These are phyloP conservation scores for Adansonia gregorii DNA, from an alignment of 441 rosid species.

Conservation along the genomic window DNA sequence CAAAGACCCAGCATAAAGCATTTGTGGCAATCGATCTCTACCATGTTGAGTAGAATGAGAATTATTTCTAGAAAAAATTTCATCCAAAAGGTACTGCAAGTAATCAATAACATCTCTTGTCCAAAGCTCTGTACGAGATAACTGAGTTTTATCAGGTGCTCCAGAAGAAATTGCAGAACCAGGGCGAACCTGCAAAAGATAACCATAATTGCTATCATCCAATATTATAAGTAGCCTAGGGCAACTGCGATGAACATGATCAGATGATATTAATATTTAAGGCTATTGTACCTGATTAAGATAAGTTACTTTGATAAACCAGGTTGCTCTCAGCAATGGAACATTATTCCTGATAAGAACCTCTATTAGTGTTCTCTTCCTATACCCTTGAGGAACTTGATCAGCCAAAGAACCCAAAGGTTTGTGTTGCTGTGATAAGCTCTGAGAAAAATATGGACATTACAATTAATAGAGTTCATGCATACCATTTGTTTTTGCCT, in stretches of 20 bases:
- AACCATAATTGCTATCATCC: constrained; percentile 40
- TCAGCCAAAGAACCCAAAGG: constrained; percentile 83
- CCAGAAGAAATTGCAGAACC: constrained; percentile 67
- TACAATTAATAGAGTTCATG: constrained; percentile 6
- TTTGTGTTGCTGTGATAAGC: constrained; percentile 91
- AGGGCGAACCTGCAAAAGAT: constrained; percentile 72
- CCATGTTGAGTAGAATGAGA: constrained; percentile 61
- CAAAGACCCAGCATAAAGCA: constrained; percentile 67
- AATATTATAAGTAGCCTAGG: constrained; percentile 22
- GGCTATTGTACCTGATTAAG: constrained; percentile 83
- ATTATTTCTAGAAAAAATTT: constrained; percentile 63
- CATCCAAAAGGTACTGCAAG: constrained; percentile 86
- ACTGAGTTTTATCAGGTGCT: constrained; percentile 69
- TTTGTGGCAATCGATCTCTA: constrained; percentile 75
- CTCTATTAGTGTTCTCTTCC: constrained; percentile 80
- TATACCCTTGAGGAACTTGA: constrained; percentile 85
- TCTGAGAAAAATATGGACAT: constrained; percentile 49
- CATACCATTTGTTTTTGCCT: background rate
- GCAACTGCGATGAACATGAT: constrained; percentile 3
- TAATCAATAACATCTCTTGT: constrained; percentile 95
- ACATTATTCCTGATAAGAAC: constrained; percentile 93
- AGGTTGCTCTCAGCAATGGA: constrained; percentile 93
- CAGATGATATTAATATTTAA: background rate
- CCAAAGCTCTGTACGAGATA: constrained; percentile 89
- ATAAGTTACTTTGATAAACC: constrained; percentile 95